Evolutionary conservation across 2,329 filamentous ascomycete genomes (phyloP).

Genomic region (Alternaria burnsii): DNA sequence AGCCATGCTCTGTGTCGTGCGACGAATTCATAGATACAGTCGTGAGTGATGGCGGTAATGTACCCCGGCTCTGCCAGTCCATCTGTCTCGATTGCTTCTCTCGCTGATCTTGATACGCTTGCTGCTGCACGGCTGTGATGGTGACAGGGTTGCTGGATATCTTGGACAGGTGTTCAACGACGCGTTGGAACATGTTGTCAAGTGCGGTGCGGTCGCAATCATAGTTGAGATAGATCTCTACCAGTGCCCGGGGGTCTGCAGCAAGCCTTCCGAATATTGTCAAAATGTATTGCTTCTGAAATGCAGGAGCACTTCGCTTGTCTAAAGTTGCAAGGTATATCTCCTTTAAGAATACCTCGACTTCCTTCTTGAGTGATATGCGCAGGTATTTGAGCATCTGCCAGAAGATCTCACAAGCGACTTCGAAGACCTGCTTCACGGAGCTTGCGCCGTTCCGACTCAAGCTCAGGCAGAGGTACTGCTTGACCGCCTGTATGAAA

Average conservation of each 20-base stretch:
- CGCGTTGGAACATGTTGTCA: conserved; percentile 94
- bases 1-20: conserved; percentile 70
- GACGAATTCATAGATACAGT: conserved; percentile 73
- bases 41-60: conserved; percentile 84
- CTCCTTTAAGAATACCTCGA: conserved; percentile 97
- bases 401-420: conserved; percentile 98
- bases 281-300: conserved; percentile 93
- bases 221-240: conserved; percentile 97
- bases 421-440: conserved; percentile 89
- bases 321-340: conserved; percentile 94
- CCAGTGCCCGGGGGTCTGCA: conserved; percentile 84
- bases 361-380: conserved; percentile 96
- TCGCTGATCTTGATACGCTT: conserved; percentile 83
- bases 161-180: conserved; percentile 92
- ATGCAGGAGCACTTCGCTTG: conserved; percentile 82
- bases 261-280: conserved; percentile 84
- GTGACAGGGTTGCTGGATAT: conserved; percentile 82
- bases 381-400: conserved; percentile 94
- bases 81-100: conserved; percentile 66
- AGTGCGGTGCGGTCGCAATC: conserved; percentile 92
- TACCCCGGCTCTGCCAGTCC: conserved; percentile 89
- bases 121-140: conserved; percentile 79
- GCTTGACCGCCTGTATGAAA: conserved; percentile 94
- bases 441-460: conserved; percentile 95
- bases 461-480: conserved; percentile 93